Evolutionary conservation across 108 stramenopile genomes (phyloP).

Genomic region (Pseudonitzschia pungens): DNA sequence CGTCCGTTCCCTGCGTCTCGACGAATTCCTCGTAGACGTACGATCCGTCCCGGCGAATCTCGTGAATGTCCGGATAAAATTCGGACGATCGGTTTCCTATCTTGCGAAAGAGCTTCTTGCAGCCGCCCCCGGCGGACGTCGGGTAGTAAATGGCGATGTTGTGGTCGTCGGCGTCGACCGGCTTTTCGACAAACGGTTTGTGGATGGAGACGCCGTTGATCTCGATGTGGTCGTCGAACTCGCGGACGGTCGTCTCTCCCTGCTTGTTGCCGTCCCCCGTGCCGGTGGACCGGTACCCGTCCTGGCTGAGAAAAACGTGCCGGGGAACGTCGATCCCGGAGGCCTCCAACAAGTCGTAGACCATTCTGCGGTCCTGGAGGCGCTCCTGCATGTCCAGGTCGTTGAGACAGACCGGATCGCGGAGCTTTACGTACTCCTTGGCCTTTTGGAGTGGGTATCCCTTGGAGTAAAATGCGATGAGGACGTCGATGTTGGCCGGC

Average conservation of each 20-base stretch:
- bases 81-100: slow-evolving; percentile 86
- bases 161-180: slow-evolving; percentile 98
- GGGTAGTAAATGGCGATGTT: slow-evolving; percentile 98
- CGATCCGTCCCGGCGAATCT: slow-evolving; percentile 89
- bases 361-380: slow-evolving; percentile 90
- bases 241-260: slow-evolving; percentile 56
- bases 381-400: slow-evolving; percentile 87
- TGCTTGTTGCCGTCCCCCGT: slow-evolving; percentile 55
- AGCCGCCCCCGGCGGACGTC: slow-evolving; percentile 93
- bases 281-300: slow-evolving; percentile 75
- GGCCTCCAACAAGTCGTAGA: slow-evolving; percentile 89
- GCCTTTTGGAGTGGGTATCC: slow-evolving; percentile 95
- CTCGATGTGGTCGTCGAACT: slow-evolving; percentile 95
- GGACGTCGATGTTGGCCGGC: slow-evolving; percentile 85
- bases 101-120: slow-evolving; percentile 97
- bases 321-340: slow-evolving; percentile 92
- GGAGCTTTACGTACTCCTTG: slow-evolving; percentile 83
- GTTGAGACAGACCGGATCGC: slow-evolving; percentile 91
- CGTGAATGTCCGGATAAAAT: slow-evolving; percentile 92
- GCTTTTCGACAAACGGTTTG: slow-evolving; percentile 99
- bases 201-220: slow-evolving; percentile 90
- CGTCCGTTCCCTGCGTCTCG: slow-evolving; percentile 96
- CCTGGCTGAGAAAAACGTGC: slow-evolving; percentile 87
- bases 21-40: slow-evolving; percentile 98
- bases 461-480: slow-evolving; percentile 95